Evolutionary conservation across 2,329 filamentous ascomycete genomes (phyloP).

Genomic region (Beauveria scarabaeidicola): DNA sequence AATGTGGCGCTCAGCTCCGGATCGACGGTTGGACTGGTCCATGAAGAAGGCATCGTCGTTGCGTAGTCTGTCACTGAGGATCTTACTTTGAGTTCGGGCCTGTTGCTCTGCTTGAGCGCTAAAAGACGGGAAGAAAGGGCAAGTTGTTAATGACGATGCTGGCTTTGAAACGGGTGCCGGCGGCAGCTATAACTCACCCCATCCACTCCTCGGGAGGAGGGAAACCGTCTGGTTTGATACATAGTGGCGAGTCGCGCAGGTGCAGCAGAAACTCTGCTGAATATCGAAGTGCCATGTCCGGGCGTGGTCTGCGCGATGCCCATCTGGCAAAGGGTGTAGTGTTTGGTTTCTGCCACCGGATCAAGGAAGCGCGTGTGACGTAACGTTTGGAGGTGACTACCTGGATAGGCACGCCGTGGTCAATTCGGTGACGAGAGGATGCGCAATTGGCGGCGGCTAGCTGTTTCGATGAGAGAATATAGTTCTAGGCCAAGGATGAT

Average conservation of each 20-base stretch:
- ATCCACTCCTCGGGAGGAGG: slow-evolving; percentile 92
- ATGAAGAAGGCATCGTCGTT: slow-evolving; percentile 35
- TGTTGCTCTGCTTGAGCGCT: slow-evolving; percentile 39
- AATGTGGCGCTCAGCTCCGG: slow-evolving; percentile 43
- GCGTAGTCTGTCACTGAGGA: slow-evolving; percentile 35
- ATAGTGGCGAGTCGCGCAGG: slow-evolving; percentile 74
- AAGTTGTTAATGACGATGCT: not conserved
- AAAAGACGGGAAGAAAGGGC: slow-evolving; percentile 10
- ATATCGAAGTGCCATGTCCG: slow-evolving; percentile 56
- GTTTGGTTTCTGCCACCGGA: not conserved
- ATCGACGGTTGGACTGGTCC: slow-evolving; percentile 43
- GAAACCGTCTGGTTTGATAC: slow-evolving; percentile 67
- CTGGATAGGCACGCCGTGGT: not conserved
- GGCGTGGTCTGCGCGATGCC: slow-evolving; percentile 26
- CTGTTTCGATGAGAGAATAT: not conserved
- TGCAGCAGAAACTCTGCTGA: slow-evolving; percentile 65
- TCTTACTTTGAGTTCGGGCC: slow-evolving; percentile 36
- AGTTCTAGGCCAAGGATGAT: not conserved
- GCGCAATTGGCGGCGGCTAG: not conserved
- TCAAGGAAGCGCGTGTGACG: slow-evolving; percentile 6
- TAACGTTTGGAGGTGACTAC: not conserved
- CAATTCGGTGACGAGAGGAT: not conserved
- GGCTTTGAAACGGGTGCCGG: not conserved
- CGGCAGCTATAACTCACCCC: slow-evolving; percentile 53
- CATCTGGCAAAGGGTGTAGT: slow-evolving; percentile 20